Evolutionary conservation across 2,329 filamentous ascomycete genomes (phyloP).

Genomic region (Periconia macrospinosa): DNA sequence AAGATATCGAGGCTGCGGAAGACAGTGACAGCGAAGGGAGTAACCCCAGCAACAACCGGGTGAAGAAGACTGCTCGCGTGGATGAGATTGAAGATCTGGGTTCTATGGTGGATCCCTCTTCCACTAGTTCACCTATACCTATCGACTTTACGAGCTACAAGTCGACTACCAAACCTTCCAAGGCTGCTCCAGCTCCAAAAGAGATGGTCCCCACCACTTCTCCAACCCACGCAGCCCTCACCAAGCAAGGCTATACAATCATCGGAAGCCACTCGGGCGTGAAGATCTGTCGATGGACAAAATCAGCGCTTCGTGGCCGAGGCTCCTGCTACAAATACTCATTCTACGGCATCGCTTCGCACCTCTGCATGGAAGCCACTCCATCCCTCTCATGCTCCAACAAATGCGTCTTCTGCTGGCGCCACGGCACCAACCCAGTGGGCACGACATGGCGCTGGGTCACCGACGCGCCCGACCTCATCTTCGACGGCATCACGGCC

Average conservation of each 20-base stretch:
- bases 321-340: slow-evolving; percentile 98
- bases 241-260: slow-evolving; percentile 95
- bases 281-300: slow-evolving; percentile 98
- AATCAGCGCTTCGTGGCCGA: slow-evolving; percentile 88
- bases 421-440: slow-evolving; percentile 95
- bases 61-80: slow-evolving; percentile 52
- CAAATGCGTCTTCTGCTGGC: slow-evolving; percentile 99
- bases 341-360: slow-evolving; percentile 94
- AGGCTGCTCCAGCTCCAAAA: slow-evolving; percentile 59
- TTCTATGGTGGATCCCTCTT: slow-evolving; percentile 56
- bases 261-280: slow-evolving; percentile 94
- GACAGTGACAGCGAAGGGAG: slow-evolving; percentile 40
- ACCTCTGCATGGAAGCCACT: slow-evolving; percentile 98
- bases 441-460: slow-evolving; percentile 97
- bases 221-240: slow-evolving; percentile 84
- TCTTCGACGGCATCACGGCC: slow-evolving; percentile 87
- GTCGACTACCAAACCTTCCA: slow-evolving; percentile 43
- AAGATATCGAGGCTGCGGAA: slow-evolving; percentile 59
- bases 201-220: slow-evolving; percentile 94
- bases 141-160: slow-evolving; percentile 83
- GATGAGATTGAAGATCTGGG: slow-evolving; percentile 87
- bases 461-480: slow-evolving; percentile 85
- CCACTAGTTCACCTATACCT: slow-evolving; percentile 58
- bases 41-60: slow-evolving; percentile 16
- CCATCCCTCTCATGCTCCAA: slow-evolving; percentile 95